phyloP scores from a whole-genome alignment of 2,329 filamentous ascomycete species.

The Alternaria metachromatica region DNA sequence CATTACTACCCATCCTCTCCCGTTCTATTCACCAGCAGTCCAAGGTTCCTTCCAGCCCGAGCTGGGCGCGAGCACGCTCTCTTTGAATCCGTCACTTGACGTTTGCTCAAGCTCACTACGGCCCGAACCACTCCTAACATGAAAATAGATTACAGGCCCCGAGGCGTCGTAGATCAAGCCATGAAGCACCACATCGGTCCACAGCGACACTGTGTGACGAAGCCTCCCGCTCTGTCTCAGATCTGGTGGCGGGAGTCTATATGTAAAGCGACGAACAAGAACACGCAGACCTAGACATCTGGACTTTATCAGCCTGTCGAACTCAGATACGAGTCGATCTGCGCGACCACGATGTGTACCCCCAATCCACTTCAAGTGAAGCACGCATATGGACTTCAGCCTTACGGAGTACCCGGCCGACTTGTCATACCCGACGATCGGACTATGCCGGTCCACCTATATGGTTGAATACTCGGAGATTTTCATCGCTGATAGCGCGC shows the following conservation, averaged over 20 bases:
- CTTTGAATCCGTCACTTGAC: background rate
- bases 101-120: background rate
- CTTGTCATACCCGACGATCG: constrained; percentile 20
- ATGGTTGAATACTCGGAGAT: constrained; percentile 19
- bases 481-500: constrained; percentile 8
- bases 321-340: constrained; percentile 10
- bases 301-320: constrained; percentile 2
- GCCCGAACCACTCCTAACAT: background rate
- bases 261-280: constrained; percentile 7
- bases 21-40: background rate
- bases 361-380: constrained; percentile 3
- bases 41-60: background rate
- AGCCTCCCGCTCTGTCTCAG: constrained; percentile 23
- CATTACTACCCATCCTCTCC: background rate
- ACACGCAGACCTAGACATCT: background rate
- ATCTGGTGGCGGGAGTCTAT: constrained; percentile 19
- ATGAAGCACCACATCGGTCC: background rate
- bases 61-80: background rate
- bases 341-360: background rate
- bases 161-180: background rate
- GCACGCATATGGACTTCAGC: constrained; percentile 17
- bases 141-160: background rate
- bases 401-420: constrained; percentile 15
- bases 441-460: constrained; percentile 18
- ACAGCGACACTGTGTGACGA: constrained; percentile 12